phyloP scores from a whole-genome alignment of 148 eudicot species.

The Fagopyrum tataricum region DNA sequence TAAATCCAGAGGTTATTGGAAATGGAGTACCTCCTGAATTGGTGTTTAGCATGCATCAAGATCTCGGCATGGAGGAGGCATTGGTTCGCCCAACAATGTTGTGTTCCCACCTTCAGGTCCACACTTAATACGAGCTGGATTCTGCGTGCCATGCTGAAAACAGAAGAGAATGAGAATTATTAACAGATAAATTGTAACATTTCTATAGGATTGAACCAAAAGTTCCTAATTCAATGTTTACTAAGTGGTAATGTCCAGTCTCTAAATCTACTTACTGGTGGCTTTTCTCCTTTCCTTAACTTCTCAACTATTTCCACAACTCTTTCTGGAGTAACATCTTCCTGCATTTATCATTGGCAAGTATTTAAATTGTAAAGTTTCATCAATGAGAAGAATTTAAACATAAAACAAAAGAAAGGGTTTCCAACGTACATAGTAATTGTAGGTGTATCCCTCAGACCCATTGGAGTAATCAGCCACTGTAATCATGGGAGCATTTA shows the following conservation, averaged over 20 bases:
- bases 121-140: slow-evolving; percentile 43
- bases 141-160: slow-evolving; percentile 81
- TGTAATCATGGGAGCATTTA: slow-evolving; percentile 98
- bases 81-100: slow-evolving; percentile 77
- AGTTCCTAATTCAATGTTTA: neutral
- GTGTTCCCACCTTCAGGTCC: slow-evolving; percentile 87
- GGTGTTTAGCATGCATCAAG: slow-evolving; percentile 69
- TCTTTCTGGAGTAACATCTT: slow-evolving; percentile 73
- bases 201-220: neutral
- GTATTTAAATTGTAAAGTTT: neutral
- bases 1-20: slow-evolving; percentile 31
- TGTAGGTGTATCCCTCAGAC: slow-evolving; percentile 85
- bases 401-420: neutral
- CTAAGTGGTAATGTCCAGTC: neutral
- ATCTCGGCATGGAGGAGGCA: slow-evolving; percentile 86
- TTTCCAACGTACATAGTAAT: slow-evolving; percentile 59
- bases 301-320: slow-evolving; percentile 88
- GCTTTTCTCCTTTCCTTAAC: slow-evolving; percentile 79
- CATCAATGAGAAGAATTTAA: neutral
- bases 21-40: slow-evolving; percentile 3
- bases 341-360: slow-evolving; percentile 33
- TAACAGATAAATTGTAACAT: neutral
- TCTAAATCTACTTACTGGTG: slow-evolving; percentile 47
- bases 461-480: slow-evolving; percentile 96
- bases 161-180: neutral